Percentiles rank a stretch among this genome's conserved stretches.
Conservation (phyloP, 345 rosid species). For the Eutrema heterophyllum region DNA sequence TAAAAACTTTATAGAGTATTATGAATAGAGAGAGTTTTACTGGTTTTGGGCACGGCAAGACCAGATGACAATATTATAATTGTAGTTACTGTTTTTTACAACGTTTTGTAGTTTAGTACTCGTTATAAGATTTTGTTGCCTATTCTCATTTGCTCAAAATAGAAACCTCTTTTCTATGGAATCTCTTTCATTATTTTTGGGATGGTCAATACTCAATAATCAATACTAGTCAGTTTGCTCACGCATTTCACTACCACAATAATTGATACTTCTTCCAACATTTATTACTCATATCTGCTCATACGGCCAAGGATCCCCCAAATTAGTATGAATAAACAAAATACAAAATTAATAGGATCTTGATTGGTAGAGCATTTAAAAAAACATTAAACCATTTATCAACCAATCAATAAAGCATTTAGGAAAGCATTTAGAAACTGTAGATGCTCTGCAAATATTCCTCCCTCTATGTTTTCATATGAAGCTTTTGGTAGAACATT, state of each 20-base stretch:
- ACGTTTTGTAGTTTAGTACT: neutral
- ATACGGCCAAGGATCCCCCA: neutral
- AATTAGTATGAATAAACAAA: neutral
- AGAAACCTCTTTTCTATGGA: neutral
- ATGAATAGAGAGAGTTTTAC: no score
- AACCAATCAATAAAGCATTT: no score
- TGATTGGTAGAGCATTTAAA: no score
- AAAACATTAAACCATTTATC: no score
- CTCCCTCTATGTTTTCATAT: no score
- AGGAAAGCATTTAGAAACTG: no score
- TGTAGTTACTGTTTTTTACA: neutral
- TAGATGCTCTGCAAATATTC: no score
- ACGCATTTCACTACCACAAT: neutral
- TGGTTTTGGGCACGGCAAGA: neutral
- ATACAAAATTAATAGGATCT: no score
- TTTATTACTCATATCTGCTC: neutral
- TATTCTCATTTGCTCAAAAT: neutral
- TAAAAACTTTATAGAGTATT: no score
- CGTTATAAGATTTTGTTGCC: neutral
- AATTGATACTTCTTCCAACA: neutral
- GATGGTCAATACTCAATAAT: neutral
- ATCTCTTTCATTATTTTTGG: neutral
- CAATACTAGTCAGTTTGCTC: neutral
- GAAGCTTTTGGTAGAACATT: no score
- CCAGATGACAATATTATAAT: neutral